These are phyloP conservation scores for Yarrowia sp. DNA, from an alignment of 805 yeast genomes.

Conservation along the genomic window DNA sequence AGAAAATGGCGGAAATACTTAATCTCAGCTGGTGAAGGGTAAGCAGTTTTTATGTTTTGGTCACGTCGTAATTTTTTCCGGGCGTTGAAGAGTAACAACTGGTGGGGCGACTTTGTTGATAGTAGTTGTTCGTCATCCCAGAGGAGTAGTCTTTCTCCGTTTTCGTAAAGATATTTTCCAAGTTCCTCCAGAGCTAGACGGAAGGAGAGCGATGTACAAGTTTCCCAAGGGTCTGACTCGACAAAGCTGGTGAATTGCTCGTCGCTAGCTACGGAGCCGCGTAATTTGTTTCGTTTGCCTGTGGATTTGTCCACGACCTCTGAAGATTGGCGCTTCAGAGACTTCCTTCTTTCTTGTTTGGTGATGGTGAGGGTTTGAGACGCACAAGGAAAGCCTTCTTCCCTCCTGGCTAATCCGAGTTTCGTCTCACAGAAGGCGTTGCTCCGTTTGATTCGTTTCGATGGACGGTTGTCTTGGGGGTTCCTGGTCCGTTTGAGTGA, in stretches of 20 bases:
- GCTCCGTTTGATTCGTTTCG: not conserved
- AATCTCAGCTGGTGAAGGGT: not conserved
- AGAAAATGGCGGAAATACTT: not conserved
- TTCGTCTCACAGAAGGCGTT: not conserved
- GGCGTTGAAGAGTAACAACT: not conserved
- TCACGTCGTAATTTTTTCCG: not conserved
- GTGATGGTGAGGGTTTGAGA: not conserved
- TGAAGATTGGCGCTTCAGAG: too few relatives aligned
- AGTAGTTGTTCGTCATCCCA: not conserved
- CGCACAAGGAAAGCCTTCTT: too few relatives aligned
- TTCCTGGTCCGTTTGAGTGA: not conserved
- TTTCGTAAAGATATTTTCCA: not conserved
- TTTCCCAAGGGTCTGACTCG: not conserved
- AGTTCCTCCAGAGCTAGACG: not conserved
- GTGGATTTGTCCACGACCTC: not conserved
- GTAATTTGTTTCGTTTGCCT: too few relatives aligned
- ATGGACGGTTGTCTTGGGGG: not conserved
- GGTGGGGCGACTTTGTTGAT: not conserved
- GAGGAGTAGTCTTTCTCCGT: not conserved
- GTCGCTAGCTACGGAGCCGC: not conserved
- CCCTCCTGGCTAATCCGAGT: not conserved
- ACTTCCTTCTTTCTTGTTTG: not conserved
- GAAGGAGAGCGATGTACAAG: not conserved
- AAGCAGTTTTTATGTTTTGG: not conserved
- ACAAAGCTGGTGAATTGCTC: not conserved